These are phyloP conservation scores for Zymoseptoria tritici DNA, from an alignment of 2,329 filamentous ascomycete species.

Conservation along the genomic window DNA sequence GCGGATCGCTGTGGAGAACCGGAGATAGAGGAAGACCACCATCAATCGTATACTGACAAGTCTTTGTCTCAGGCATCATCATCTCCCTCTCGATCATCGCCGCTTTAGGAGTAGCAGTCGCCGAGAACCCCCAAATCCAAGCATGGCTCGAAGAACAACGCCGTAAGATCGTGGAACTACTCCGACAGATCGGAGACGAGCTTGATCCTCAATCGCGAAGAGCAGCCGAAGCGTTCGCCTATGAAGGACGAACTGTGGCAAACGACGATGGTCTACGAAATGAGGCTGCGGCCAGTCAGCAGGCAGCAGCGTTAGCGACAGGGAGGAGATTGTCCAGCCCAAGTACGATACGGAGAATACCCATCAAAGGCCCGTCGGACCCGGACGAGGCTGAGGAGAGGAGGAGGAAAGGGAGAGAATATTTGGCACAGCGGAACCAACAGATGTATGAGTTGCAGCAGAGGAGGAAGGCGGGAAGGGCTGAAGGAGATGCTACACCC, in stretches of 20 bases:
- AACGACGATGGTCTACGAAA: conserved; percentile 23
- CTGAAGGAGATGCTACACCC: conserved; percentile 12
- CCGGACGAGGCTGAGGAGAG: conserved; percentile 29
- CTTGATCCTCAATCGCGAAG: conserved; percentile 42
- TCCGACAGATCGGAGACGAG: conserved; percentile 54
- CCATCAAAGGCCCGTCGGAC: conserved; percentile 23
- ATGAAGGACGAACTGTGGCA: conserved; percentile 28
- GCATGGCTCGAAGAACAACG: conserved; percentile 56
- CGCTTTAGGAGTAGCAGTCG: conserved; percentile 55
- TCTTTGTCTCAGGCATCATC: conserved; percentile 47
- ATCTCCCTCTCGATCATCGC: conserved; percentile 55
- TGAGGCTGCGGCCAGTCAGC: conserved; percentile 25
- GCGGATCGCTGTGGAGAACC: neutral
- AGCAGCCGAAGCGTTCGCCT: conserved; percentile 32
- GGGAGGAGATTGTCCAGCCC: conserved; percentile 22
- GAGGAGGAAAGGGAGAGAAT: conserved; percentile 29
- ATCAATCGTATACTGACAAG: conserved; percentile 9
- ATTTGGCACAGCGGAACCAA: conserved; percentile 29
- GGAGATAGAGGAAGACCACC: neutral
- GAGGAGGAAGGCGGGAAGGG: conserved; percentile 15
- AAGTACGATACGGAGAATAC: conserved; percentile 24
- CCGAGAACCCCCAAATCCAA: conserved; percentile 56
- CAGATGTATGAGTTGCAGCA: conserved; percentile 29
- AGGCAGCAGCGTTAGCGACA: conserved; percentile 30
- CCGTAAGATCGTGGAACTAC: conserved; percentile 52